These are phyloP conservation scores for Pyracantha coccinea DNA, from an alignment of 331 rosid genomes.

Conservation along the genomic window DNA sequence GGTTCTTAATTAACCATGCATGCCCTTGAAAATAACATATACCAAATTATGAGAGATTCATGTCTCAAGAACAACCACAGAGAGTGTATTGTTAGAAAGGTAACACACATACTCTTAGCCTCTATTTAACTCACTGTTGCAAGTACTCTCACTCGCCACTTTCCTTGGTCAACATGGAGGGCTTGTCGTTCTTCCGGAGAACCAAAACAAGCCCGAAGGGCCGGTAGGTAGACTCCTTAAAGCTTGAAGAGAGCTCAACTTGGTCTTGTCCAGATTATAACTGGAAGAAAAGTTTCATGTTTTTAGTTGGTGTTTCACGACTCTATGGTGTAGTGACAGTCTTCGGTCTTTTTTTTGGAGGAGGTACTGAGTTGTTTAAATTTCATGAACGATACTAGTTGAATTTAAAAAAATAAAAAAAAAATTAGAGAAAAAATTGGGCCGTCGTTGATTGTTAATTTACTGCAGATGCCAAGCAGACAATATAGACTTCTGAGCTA, in stretches of 20 bases:
- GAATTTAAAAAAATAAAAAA: too few species aligned
- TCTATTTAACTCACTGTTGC: too few species aligned
- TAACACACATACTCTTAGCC: neutral
- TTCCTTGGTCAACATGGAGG: neutral
- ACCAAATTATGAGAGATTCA: neutral
- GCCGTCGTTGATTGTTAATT: too few species aligned
- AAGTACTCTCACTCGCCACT: too few species aligned
- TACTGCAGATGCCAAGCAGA: neutral
- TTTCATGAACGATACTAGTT: too few species aligned
- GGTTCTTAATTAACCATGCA: neutral
- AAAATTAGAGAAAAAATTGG: too few species aligned
- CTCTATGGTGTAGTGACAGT: too few species aligned
- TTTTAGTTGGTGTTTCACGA: too few species aligned
- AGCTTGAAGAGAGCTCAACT: neutral
- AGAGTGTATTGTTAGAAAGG: neutral
- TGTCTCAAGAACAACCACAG: neutral
- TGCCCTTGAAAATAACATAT: neutral
- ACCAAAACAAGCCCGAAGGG: neutral
- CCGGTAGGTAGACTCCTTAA: too few species aligned
- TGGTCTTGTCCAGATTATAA: neutral
- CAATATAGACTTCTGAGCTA: neutral
- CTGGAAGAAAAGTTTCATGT: neutral
- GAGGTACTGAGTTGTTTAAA: too few species aligned
- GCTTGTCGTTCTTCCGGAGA: neutral
- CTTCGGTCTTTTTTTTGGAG: too few species aligned